Percentiles rank a stretch among this genome's conserved stretches.
Evolutionary conservation across 192 early-diverging fungal genomes (phyloP).

Genomic region (Coemansia sp.): DNA sequence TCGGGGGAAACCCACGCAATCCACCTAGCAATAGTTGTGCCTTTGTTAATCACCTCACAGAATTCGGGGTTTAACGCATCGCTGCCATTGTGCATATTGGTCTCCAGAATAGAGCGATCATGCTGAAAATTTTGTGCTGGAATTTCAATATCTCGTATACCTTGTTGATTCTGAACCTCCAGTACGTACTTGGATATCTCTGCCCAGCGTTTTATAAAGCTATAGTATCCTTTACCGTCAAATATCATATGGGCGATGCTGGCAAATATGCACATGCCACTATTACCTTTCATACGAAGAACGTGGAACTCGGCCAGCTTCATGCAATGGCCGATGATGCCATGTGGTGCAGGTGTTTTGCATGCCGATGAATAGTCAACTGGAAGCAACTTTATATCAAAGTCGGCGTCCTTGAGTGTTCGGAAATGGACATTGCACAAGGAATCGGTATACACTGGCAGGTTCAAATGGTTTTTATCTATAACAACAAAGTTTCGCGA

Average conservation of each 20-base stretch:
- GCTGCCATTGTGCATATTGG: not conserved
- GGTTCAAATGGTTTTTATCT: slow-evolving; percentile 17
- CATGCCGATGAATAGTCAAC: not conserved
- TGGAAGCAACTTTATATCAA: slow-evolving; percentile 7
- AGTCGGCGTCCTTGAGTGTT: slow-evolving; percentile 1
- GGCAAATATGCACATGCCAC: slow-evolving; percentile 25
- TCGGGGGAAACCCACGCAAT: slow-evolving; percentile 26
- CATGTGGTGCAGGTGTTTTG: not conserved
- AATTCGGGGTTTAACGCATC: not conserved
- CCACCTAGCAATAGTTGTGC: not conserved
- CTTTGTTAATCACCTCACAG: not conserved
- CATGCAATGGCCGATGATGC: not conserved
- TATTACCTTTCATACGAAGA: slow-evolving; percentile 17
- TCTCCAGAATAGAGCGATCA: not conserved
- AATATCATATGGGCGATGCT: slow-evolving; percentile 16
- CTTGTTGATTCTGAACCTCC: not conserved
- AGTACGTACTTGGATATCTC: slow-evolving; percentile 8
- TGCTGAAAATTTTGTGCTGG: not conserved
- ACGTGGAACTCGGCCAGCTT: slow-evolving; percentile 12
- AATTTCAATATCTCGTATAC: not conserved
- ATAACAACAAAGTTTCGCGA: slow-evolving; percentile 1
- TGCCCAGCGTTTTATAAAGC: slow-evolving; percentile 27
- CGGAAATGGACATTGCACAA: slow-evolving; percentile 6
- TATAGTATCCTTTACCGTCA: slow-evolving; percentile 16
- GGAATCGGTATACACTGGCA: slow-evolving; percentile 29